These are phyloP conservation scores for Scenedesmus sp. DNA, from an alignment of 163 green algal genomes.

Conservation along the genomic window DNA sequence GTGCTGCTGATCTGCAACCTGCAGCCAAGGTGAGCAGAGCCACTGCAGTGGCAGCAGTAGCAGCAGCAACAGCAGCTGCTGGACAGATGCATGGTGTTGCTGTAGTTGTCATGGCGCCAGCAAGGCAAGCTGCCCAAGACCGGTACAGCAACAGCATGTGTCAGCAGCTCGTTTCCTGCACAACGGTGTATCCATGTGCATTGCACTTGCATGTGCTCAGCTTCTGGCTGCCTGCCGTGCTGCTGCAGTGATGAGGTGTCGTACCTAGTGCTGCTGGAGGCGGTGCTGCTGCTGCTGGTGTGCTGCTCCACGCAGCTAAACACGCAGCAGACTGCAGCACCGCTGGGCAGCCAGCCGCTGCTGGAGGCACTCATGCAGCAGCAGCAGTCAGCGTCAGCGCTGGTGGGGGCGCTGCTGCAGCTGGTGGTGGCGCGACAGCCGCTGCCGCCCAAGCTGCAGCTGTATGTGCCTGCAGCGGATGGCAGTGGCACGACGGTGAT, in stretches of 20 bases:
- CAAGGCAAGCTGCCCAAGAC: neutral
- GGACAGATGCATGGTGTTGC: neutral
- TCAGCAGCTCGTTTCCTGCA: neutral
- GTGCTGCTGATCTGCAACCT: conserved; percentile 49
- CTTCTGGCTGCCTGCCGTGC: neutral
- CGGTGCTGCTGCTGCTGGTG: conserved; percentile 75
- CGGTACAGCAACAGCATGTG: neutral
- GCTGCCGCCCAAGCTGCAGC: conserved; percentile 29
- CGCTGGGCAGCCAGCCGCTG: conserved; percentile 66
- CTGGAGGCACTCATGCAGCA: conserved; percentile 71
- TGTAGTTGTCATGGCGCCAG: neutral
- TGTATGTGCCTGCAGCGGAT: conserved; percentile 38
- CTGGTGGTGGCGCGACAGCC: conserved; percentile 37
- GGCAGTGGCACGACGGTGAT: conserved; percentile 60
- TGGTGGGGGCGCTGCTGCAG: conserved; percentile 55
- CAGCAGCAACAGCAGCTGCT: neutral
- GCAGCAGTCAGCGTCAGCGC: conserved; percentile 25
- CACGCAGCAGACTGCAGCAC: conserved; percentile 53
- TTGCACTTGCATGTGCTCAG: neutral
- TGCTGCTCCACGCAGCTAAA: conserved; percentile 80
- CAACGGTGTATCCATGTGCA: neutral
- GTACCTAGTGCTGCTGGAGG: conserved; percentile 83
- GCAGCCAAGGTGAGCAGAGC: conserved; percentile 31
- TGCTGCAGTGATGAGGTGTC: conserved; percentile 37
- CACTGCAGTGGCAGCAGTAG: neutral